These are phyloP conservation scores for Leishmania mexicana DNA, from an alignment of 208 protist species.

Conservation along the genomic window DNA sequence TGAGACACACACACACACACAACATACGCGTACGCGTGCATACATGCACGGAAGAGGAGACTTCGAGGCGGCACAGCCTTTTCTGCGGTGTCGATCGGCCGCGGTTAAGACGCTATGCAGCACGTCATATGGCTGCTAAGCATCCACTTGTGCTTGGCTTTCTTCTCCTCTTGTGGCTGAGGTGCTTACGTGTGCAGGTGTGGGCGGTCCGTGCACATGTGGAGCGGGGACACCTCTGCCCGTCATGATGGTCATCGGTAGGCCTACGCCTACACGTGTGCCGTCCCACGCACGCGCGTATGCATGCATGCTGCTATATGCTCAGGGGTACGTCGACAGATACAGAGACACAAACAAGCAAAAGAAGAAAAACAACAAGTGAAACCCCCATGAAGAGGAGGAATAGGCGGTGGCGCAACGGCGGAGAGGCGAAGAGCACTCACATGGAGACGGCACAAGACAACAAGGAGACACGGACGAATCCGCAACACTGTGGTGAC, in stretches of 20 bases:
- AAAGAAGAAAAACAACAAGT: neutral
- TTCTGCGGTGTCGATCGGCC: neutral
- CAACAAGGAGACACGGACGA: too few species aligned
- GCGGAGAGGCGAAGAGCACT: neutral
- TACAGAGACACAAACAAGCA: slow-evolving; percentile 10
- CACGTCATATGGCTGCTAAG: neutral
- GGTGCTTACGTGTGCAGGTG: neutral
- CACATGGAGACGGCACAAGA: too few species aligned
- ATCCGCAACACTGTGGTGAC: too few species aligned
- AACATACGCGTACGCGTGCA: neutral
- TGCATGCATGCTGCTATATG: neutral
- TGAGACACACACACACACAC: neutral
- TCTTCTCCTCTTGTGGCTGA: neutral
- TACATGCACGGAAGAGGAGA: neutral
- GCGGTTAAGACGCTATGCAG: neutral
- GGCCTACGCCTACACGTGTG: neutral
- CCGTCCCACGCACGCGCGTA: neutral
- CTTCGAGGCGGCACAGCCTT: neutral
- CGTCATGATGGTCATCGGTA: neutral
- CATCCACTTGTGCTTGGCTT: neutral
- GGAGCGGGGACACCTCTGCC: neutral
- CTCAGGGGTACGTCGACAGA: neutral
- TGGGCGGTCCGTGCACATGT: neutral
- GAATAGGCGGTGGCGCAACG: neutral
- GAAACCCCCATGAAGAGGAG: neutral